Conservation (phyloP, 257 asterid genomes). For the Vinca minor region DNA sequence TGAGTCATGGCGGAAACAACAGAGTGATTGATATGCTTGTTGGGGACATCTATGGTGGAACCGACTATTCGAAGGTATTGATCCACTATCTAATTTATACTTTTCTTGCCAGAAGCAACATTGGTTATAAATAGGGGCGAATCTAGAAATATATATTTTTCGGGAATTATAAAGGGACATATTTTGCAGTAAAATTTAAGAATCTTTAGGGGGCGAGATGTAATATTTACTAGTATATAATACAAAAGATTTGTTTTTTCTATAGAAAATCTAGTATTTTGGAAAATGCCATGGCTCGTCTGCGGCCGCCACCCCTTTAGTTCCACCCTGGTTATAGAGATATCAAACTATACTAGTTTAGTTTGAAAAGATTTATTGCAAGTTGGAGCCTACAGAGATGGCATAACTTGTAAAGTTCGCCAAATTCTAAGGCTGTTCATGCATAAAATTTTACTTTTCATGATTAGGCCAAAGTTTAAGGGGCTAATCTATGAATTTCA, state of each 20-base stretch:
- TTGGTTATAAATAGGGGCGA: too few species aligned
- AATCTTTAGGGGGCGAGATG: too few species aligned
- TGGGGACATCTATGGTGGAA: conserved; percentile 90
- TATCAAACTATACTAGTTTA: neutral
- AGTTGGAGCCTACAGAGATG: neutral
- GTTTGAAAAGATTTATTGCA: too few species aligned
- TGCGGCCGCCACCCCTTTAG: too few species aligned
- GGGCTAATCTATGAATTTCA: neutral
- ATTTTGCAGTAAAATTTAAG: too few species aligned
- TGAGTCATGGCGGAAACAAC: conserved; percentile 84
- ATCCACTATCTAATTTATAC: neutral
- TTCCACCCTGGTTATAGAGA: too few species aligned
- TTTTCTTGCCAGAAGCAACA: neutral
- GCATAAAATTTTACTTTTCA: neutral
- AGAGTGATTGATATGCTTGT: conserved; percentile 92
- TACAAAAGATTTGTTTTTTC: too few species aligned
- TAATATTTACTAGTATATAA: too few species aligned
- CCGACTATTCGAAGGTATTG: conserved; percentile 64
- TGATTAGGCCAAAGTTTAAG: neutral
- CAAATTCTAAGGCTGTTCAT: neutral
- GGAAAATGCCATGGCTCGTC: too few species aligned
- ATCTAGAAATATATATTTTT: too few species aligned
- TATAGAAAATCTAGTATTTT: too few species aligned
- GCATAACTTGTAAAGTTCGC: neutral
- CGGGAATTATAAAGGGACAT: too few species aligned